Percentiles rank a stretch among this genome's conserved stretches.
Evolutionary conservation across 192 early-diverging fungal genomes (phyloP).

Genomic region (Coemansia sp.): DNA sequence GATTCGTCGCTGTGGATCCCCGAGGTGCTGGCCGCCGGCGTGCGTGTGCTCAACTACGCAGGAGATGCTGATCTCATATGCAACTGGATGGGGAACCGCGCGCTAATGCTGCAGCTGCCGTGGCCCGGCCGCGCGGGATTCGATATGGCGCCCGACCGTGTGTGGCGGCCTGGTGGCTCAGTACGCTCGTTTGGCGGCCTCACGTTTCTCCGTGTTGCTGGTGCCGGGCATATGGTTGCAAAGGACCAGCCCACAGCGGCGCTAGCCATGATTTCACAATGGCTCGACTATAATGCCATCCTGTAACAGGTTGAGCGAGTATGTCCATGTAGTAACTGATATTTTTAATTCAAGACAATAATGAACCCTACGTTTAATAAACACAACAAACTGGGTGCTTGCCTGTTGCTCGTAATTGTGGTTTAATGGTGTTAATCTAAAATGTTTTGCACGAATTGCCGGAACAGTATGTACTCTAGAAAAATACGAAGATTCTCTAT

Average conservation of each 20-base stretch:
- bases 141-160: conserved; percentile 62
- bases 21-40: conserved; percentile 65
- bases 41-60: conserved; percentile 81
- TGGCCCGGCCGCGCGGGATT: conserved; percentile 77
- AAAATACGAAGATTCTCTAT: no score
- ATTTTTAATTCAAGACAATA: no score
- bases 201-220: conserved; percentile 78
- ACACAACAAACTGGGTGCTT: no score
- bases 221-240: conserved; percentile 87
- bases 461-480: no score
- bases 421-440: no score
- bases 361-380: no score
- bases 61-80: conserved; percentile 90
- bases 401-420: no score
- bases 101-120: conserved; percentile 72
- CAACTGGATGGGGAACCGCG: conserved; percentile 82
- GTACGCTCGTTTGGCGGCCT: conserved; percentile 65
- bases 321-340: no score
- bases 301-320: no score
- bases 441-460: no score
- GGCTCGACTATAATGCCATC: conserved; percentile 45
- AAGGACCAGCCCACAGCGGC: conserved; percentile 81
- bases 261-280: conserved; percentile 78
- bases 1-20: conserved; percentile 63
- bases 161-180: conserved; percentile 64